Evolutionary conservation across 768 basidiomycete species (phyloP), one percentile per base, ranked within the genome.

Genomic region (Antrodiella citrinella): DNA sequence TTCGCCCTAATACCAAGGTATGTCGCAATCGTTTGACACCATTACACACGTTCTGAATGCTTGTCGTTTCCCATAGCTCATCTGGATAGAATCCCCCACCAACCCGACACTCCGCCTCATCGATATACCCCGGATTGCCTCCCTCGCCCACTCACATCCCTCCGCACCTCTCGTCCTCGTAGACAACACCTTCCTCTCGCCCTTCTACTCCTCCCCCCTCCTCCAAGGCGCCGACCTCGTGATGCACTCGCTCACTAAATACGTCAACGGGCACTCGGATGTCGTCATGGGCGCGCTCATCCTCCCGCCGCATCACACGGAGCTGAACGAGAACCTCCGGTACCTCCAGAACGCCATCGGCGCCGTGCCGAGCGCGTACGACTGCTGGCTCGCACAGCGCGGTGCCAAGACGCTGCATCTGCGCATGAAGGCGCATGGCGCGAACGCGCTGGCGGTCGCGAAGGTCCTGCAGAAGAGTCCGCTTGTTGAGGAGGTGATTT

Each of bases 21-120:
- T 18, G 77, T 63, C 35, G 4, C 42, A 2, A 4, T 24, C 23
- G 44, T 43, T 24, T 42, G 12, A 22, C 45, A 26, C 4, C 10
- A 50, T 39, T 54, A 23, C 20, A 47, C 30, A 35, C 15, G 7
- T 21, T 15, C 19, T 30, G n/a, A 48, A 5, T 20, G 19, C 15
- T 21, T 19, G n/a, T n/a, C n/a, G n/a, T n/a, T n/a, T 4, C 53
- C n/a, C n/a, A n/a, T n/a, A 95, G 90, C 72, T 96, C 9, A 77
- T 99, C 49, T 97, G 93, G 92, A 81, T 96, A 56, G 95, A 99
- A 67, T 75, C 89, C 0, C 95, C 93, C 0, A 98, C 95, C 2
- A 98, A 97, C 70, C 95, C 95, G 0, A 91, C 91, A 1, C 81
- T 98, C 9, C 82, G 88, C 15, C 69, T 97, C 30, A 82, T 94